Base-by-base conservation (phyloP, 1,139 yeast genomes). In the Debaryomyces coudertii region DNA sequence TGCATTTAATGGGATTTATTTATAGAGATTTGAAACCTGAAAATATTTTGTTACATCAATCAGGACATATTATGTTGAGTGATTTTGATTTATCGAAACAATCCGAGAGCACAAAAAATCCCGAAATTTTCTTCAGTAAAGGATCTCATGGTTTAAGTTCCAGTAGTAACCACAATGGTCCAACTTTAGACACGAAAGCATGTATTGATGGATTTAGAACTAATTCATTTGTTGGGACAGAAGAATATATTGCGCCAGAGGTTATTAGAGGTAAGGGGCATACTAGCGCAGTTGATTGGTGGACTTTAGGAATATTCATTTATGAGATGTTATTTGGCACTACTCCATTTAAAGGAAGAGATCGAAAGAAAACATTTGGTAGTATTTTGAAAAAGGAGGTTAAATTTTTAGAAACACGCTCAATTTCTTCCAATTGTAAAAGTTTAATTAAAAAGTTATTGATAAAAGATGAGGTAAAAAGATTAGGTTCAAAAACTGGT, bases 221-320 rank as follows among this genome's bases (percentile, higher is more conserved):
- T 2, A 95, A 93, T 63, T 90, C 97, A 1, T 93, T 93, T 74
- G 99, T 93, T 24, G 99, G 99, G 1, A 93, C 99, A 0, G 99
- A 93, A 60, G 99, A 93, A 63, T 93, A 93, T 62, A 90, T 93
- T 58, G 99, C 99, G 0, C 99, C 99, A 0, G 99, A 93, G 62
- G 99, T 93, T 7, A 93, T 93, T 48, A 76, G 95, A 59, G 98
- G 99, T 2, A 89, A 92, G 54, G 99, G 99, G 1, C 99, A 93
- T 61, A 93, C 98, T 0, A 87, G 93, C 20, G 97, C 98, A 0
- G 99, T 93, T 14, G 99, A 93, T 66, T 93, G 99, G 99, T 93
- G 99, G 99, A 93, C 99, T 0, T 72, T 93, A 51, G 99, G 99
- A 1, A 90, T 93, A 30, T 77, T 93, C 57, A 74, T 90, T 22